A percentile compares a stretch with the other conserved stretches of the same genome.
Conservation (phyloP, 2,329 filamentous ascomycete genomes). For the Pseudogymnoascus destructans region DNA sequence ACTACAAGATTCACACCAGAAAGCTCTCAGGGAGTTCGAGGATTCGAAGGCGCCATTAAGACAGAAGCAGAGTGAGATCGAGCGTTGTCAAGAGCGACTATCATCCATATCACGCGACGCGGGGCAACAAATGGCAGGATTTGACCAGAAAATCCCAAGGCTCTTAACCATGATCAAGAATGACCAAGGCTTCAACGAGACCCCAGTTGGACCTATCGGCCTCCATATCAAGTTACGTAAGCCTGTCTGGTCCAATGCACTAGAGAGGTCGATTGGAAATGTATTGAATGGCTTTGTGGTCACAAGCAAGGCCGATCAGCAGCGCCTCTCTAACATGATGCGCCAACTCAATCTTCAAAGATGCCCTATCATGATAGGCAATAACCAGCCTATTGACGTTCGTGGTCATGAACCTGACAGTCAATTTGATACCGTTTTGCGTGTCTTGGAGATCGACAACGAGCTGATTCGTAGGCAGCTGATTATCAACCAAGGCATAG, state of each 20-base stretch:
- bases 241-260: slow-evolving; percentile 67
- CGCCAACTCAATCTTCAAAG: slow-evolving; percentile 35
- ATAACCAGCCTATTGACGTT: slow-evolving; percentile 41
- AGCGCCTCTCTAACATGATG: slow-evolving; percentile 54
- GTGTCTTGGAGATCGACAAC: slow-evolving; percentile 71
- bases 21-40: slow-evolving; percentile 25
- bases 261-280: slow-evolving; percentile 65
- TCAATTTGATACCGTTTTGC: slow-evolving; percentile 63
- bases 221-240: slow-evolving; percentile 62
- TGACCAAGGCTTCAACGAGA: slow-evolving; percentile 55
- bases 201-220: slow-evolving; percentile 76
- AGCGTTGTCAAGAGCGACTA: slow-evolving; percentile 38
- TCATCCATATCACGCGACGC: slow-evolving; percentile 41
- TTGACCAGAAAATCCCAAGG: slow-evolving; percentile 45
- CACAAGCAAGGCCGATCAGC: slow-evolving; percentile 60
- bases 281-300: slow-evolving; percentile 70
- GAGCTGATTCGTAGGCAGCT: slow-evolving; percentile 65
- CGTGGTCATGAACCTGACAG: slow-evolving; percentile 59
- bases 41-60: slow-evolving; percentile 25
- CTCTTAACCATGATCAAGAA: slow-evolving; percentile 56
- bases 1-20: slow-evolving; percentile 26
- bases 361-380: slow-evolving; percentile 52
- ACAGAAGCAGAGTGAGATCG: slow-evolving; percentile 41
- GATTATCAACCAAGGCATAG: slow-evolving; percentile 70
- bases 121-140: slow-evolving; percentile 50